Base-by-base conservation (phyloP, 164 flowering plant genomes). In the Houttuynia cordata region DNA sequence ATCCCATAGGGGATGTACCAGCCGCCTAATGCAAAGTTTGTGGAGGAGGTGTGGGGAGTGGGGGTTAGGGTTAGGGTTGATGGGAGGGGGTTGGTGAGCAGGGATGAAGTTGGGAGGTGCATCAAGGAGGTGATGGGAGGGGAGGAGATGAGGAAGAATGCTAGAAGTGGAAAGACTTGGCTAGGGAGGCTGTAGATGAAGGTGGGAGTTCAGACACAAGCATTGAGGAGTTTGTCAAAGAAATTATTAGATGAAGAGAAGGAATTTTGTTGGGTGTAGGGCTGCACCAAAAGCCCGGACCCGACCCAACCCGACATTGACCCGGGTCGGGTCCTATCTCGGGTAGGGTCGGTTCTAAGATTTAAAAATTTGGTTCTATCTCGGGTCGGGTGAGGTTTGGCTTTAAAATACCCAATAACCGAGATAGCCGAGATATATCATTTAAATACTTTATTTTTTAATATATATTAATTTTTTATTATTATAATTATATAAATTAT, bases 191-290 rank as follows among this genome's bases (percentile, higher is more conserved):
- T 7, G 56, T 64, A 7, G 56, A 47, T 52, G 66, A 68, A 51
- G 66, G 71, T 61, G 75, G 71, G 51, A 57, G 56, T 50, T 71
- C 75, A n/a, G 52, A 64, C 24, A 57, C 42, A 57, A 64, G 64
- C 57, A 56, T 71, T 64, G 57, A 57, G 8, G 63, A 64, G 18
- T 61, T 71, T 61, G 65, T 68, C 10, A 68, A 71, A 13, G 45
- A 52, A 22, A n/a, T 52, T n/a, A n/a, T n/a, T 17, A n/a, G 6
- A 2, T 8, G 19, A 22, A 8, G 10, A 17, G 24, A 30, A 6
- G 37, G 37, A 6, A 30, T 30, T 30, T 2, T 2, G n/a, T 6
- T 30, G 37, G 2, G 37, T 30, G 6, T 2, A 30, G 2, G 37
- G n/a, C n/a, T n/a, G n/a, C n/a, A n/a, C n/a, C n/a, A n/a, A n/a